Evolutionary conservation across 1,284 basidiomycete species (phyloP).

Genomic region (Melanopsichium pennsylvanicum): DNA sequence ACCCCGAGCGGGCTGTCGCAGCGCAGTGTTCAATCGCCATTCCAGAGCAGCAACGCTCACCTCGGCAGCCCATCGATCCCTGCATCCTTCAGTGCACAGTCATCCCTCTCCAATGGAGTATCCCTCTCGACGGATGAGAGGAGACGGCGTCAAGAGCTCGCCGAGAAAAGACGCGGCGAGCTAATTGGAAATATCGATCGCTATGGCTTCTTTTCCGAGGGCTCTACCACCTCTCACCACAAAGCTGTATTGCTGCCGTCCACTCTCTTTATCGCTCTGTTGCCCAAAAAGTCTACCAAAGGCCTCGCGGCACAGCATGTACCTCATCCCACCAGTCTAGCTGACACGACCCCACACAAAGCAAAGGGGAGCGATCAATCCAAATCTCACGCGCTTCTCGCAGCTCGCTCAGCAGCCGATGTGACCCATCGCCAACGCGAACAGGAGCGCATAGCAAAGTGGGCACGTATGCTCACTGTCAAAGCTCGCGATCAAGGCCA

Average conservation of each 20-base stretch:
- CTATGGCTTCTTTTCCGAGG: conserved; percentile 47
- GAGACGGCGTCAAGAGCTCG: conserved; percentile 24
- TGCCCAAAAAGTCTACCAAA: conserved; percentile 24
- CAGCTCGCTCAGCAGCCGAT: conserved; percentile 26
- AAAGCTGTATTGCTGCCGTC: conserved; percentile 17
- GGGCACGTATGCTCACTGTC: conserved; percentile 50
- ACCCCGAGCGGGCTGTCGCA: conserved; percentile 3
- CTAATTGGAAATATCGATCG: conserved; percentile 48
- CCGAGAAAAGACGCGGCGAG: conserved; percentile 40
- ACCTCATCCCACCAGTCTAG: conserved; percentile 3
- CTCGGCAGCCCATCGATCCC: not conserved
- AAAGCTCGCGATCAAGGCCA: conserved; percentile 41
- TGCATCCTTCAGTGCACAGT: conserved; percentile 6
- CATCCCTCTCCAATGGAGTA: conserved; percentile 5
- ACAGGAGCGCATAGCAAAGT: conserved; percentile 48
- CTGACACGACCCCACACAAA: not conserved
- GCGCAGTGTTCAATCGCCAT: not conserved
- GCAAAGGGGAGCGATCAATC: conserved; percentile 2
- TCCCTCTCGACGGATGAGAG: conserved; percentile 39
- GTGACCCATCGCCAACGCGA: conserved; percentile 32
- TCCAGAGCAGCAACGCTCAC: not conserved
- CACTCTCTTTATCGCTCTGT: conserved; percentile 18
- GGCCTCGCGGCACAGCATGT: not conserved
- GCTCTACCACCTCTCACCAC: conserved; percentile 16
- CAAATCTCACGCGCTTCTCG: conserved; percentile 3